Base-by-base conservation (phyloP, 1,284 basidiomycete genomes). In the Gymnopus androsaceus region DNA sequence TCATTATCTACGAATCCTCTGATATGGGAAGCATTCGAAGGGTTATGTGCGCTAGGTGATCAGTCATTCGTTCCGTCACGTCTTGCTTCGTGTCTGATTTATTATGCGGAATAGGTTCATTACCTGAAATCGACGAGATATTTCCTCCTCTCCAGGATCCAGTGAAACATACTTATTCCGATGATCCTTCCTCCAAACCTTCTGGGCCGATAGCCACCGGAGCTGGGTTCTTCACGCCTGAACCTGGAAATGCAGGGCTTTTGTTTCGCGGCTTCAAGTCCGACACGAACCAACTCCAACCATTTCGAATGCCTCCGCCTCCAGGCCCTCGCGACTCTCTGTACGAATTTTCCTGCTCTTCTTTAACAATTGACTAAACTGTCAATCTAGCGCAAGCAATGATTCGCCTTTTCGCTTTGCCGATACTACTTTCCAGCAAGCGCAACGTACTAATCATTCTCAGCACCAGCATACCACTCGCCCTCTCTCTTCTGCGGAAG, bases 11-110 rank as follows among this genome's bases (percentile, higher is more conserved):
- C 88, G 46, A 88, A 94, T 69, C 90, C 92, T 21, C 84, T 92
- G 72, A 73, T 95, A 46, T 97, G 94, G 94, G 95, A 98, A 70
- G 95, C 95, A 1, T 93, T 95, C 67, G 90, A 93, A 62, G 94
- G 92, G 0, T 72, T 98, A 27, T 97, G 94, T 69, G 75, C 84
- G 50, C 74, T 93, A 37, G 94, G 95, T 92, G 63, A 36, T 21
- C n/a, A 4, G 9, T 49, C 62, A 81, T 77, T 30, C 51, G 27
- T 34, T 54, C n/a, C 52, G 17, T 49, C 21, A 36, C 50, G 37
- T 51, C 38, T 55, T 6, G 52, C 45, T 40, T 51, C 28, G n/a
- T 30, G 27, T 45, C 49, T 56, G 51, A 56, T 62, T 58, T 69
- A 62, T 57, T 41, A 52, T 34, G 58, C 30, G 56, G 42, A 60